Base-by-base conservation (phyloP, 176 grass and related monocot species). In the Aegilops longissima region DNA sequence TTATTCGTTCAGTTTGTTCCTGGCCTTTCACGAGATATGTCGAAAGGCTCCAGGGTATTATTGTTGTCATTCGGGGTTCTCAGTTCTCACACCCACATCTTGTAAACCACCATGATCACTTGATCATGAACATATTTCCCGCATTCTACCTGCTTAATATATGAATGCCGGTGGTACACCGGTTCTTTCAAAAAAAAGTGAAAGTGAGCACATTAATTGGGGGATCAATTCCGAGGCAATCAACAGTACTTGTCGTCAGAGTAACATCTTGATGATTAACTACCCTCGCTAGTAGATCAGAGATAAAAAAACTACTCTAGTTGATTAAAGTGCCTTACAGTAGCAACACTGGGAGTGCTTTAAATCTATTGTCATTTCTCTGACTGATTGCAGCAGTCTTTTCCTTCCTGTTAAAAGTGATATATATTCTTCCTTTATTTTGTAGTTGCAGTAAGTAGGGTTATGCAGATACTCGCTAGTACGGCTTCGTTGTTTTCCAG, bases 231-330 rank as follows among this genome's bases (percentile, higher is more conserved):
- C 93, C 40, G 90, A 88, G 49, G 91, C 76, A 80, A 95, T 95
- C 68, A 98, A 92, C 66, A 81, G 90, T 80, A 86, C 88, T 80
- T 98, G 92, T 84, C 62, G 80, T 9, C 84, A 92, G 62, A 88
- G 90, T 67, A 91, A 94, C 69, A 91, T 98, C 66, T 81, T 98
- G 81, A 98, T 98, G 96, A 82, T 98, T 80, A 95, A 95, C 68
- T 98, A 98, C 63, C 93, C 96, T 85, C 8, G 18, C 51, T 56
- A 18, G 52, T 54, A 35, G 34, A 35, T 35, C 4, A 85, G 39
- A 66, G 34, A 52, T 42, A 35, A 35, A 34, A 73, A 64, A 63
- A 25, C 17, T 76, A 16, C 47, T 2, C 47, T 51, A 58, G 68
- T 86, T 86, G n/a, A 88, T 62, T 61, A 20, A 63, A 73, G 44